Conservation (phyloP, 768 basidiomycete genomes). For the Coprinopsis strossmayeri region DNA sequence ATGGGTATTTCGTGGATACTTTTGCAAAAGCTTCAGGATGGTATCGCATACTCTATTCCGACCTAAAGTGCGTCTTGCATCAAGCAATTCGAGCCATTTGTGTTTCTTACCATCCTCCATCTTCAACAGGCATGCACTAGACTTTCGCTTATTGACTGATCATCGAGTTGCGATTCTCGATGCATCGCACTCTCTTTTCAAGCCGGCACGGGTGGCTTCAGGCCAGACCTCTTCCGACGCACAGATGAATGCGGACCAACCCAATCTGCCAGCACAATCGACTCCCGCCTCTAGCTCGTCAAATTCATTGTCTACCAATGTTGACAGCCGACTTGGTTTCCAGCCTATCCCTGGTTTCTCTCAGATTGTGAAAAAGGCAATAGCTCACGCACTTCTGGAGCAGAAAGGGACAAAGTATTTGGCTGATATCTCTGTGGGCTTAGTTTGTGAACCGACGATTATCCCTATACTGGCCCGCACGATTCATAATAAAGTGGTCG, state of each 20-base stretch:
- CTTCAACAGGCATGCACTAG: slow-evolving; percentile 59
- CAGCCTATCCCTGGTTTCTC: slow-evolving; percentile 57
- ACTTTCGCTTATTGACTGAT: slow-evolving; percentile 67
- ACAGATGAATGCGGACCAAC: slow-evolving; percentile 7
- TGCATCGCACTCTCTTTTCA: slow-evolving; percentile 56
- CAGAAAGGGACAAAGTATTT: slow-evolving; percentile 33
- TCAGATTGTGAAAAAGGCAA: slow-evolving; percentile 41
- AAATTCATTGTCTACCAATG: neutral
- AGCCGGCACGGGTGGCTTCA: slow-evolving; percentile 11
- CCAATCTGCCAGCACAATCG: neutral
- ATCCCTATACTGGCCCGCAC: slow-evolving; percentile 42
- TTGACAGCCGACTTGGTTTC: slow-evolving; percentile 28
- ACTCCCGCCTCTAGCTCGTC: neutral
- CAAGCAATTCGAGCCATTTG: neutral
- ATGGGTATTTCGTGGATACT: slow-evolving; percentile 44
- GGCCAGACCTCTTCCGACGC: neutral
- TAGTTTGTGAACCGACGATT: slow-evolving; percentile 48
- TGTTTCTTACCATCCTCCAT: neutral
- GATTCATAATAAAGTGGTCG: slow-evolving; percentile 43
- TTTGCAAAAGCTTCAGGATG: slow-evolving; percentile 78
- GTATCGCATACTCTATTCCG: slow-evolving; percentile 70
- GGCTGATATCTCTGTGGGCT: slow-evolving; percentile 53
- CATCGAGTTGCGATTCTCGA: slow-evolving; percentile 70
- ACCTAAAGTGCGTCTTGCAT: slow-evolving; percentile 43
- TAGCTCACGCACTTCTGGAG: slow-evolving; percentile 32